Evolutionary conservation across 306 rosid genomes (phyloP), one percentile per base, ranked within the genome.

Genomic region (Pterocarpus macrocarpus): DNA sequence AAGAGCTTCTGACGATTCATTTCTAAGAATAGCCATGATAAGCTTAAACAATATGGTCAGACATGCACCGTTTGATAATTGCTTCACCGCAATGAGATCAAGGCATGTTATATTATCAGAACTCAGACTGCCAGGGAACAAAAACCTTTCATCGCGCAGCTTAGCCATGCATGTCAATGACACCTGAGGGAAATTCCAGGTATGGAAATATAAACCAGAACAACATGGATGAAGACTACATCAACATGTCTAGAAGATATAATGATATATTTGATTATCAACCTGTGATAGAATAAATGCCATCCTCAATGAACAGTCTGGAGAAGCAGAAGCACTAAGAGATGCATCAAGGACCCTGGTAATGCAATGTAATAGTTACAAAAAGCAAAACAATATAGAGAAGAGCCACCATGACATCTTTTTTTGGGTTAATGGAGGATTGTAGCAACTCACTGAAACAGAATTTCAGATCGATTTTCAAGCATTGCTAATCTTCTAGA

Each of bases 91-190:
- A 76, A 95, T 86, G 75, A 95, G 87, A 89, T 93, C 97, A 59
- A 95, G 92, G 83, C 94, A 95, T 2, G 92, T 88, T 47, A 90
- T 81, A 73, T 90, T 88, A 58, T 93, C 98, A 45, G 98, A 90
- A 86, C 84, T 87, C 72, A 90, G 75, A 77, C 94, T 92, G 34
- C 97, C 93, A 64, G 97, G 93, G 79, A 81, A 90, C 83, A 76
- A 80, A 87, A 91, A 95, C 87, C 99, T 95, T 78, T 95, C 99
- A 85, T 95, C 97, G 69, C 97, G 91, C 83, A 93, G 85, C 85
- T 91, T 95, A 79, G 97, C 99, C 98, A 93, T 93, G 92, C 98
- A 95, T 39, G 99, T 95, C 79, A 95, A 79, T 38, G 97, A 93
- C 47, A 95, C 99, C 99, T 95, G 88, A 68, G 38, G 30, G 83